Conservation (phyloP, 2,329 filamentous ascomycete genomes). For the Xylaria sp. region DNA sequence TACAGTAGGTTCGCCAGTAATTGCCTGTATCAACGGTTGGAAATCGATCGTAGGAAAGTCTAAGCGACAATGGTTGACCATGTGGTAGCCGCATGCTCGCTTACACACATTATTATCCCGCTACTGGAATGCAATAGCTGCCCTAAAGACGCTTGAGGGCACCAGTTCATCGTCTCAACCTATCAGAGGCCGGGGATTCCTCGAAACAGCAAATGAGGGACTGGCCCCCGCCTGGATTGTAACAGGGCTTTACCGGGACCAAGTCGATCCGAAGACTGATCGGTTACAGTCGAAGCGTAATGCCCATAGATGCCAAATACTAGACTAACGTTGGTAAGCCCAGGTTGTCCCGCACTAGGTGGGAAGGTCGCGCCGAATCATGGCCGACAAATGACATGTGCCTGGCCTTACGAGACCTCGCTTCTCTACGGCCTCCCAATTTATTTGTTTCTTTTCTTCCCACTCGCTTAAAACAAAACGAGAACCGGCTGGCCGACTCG, state of each 20-base stretch:
- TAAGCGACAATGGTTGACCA: slow-evolving; percentile 27
- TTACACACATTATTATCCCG: slow-evolving; percentile 21
- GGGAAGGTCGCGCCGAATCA: slow-evolving; percentile 28
- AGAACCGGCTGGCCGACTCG: slow-evolving; percentile 34
- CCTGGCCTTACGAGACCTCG: slow-evolving; percentile 13
- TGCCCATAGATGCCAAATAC: slow-evolving; percentile 21
- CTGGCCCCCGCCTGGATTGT: slow-evolving; percentile 13
- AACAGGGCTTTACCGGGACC: slow-evolving; percentile 28
- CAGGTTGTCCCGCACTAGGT: slow-evolving; percentile 13
- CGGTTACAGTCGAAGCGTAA: slow-evolving; percentile 2
- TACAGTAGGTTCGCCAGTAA: background rate
- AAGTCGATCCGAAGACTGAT: slow-evolving; percentile 28
- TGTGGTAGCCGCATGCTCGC: slow-evolving; percentile 24
- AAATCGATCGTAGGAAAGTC: slow-evolving; percentile 4
- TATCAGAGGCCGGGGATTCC: slow-evolving; percentile 20
- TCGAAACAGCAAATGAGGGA: slow-evolving; percentile 38
- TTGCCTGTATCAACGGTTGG: background rate
- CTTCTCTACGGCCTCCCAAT: slow-evolving; percentile 6
- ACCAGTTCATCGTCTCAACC: background rate
- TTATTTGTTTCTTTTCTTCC: slow-evolving; percentile 7
- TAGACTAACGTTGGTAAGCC: slow-evolving; percentile 14
- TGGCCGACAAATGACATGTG: slow-evolving; percentile 23
- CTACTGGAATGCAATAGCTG: background rate
- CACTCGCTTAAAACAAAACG: slow-evolving; percentile 6
- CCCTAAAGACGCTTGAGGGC: slow-evolving; percentile 7